Evolutionary conservation across 208 protist genomes (phyloP).

Genomic region (Tritrichomonas musculus): DNA sequence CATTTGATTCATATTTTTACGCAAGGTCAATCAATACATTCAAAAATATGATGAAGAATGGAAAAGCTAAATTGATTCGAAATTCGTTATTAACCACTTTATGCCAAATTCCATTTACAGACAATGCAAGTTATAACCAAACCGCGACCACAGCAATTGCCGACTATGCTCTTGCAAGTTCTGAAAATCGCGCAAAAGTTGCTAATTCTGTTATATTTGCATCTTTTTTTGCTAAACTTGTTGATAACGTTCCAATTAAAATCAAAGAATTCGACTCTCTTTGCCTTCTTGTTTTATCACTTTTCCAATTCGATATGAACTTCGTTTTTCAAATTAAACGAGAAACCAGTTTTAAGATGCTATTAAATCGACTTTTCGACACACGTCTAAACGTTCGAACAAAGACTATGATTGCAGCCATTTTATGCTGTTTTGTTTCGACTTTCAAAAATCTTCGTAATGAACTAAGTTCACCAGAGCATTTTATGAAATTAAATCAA

Average conservation of each 20-base stretch:
- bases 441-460: too few species aligned
- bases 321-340: neutral
- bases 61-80: neutral
- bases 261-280: neutral
- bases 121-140: neutral
- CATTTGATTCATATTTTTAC: neutral
- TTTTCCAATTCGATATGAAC: neutral
- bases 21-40: neutral
- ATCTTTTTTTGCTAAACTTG: neutral
- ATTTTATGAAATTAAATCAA: neutral
- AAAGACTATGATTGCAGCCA: too few species aligned
- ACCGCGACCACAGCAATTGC: neutral
- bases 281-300: neutral
- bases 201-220: neutral
- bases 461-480: too few species aligned
- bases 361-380: neutral
- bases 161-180: neutral
- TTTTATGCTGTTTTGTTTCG: too few species aligned
- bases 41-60: neutral
- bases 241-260: neutral
- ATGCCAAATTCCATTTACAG: neutral
- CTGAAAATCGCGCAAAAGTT: neutral
- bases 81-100: neutral
- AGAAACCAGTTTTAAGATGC: neutral
- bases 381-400: too few species aligned